Conservation (phyloP, 495 filamentous ascomycete species). For the Trichoderma gamsii region DNA sequence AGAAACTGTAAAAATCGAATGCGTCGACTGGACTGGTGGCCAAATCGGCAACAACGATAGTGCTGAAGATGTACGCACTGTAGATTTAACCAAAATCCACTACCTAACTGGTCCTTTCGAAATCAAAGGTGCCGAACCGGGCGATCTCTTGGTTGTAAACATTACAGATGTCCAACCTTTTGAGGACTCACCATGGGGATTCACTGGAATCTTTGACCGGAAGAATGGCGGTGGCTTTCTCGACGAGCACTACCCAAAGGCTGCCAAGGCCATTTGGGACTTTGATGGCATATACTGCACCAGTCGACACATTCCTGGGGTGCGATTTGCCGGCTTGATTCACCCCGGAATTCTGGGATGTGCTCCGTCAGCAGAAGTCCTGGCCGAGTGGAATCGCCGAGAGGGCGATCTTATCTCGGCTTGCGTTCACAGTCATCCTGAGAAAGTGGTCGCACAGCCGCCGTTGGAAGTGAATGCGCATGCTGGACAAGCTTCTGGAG, state of each 20-base stretch:
- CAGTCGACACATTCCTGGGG: conserved; percentile 81
- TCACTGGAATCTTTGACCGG: conserved; percentile 77
- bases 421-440: conserved; percentile 18
- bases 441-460: conserved; percentile 70
- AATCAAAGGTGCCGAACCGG: conserved; percentile 77
- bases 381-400: conserved; percentile 70
- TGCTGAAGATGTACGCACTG: conserved; percentile 80
- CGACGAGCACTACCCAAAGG: conserved; percentile 81
- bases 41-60: conserved; percentile 86
- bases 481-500: conserved; percentile 57
- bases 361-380: conserved; percentile 65
- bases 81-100: conserved; percentile 79
- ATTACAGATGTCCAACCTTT: conserved; percentile 96
- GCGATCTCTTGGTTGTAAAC: conserved; percentile 82
- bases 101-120: conserved; percentile 92
- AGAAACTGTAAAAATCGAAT: conserved; percentile 94
- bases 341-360: conserved; percentile 93
- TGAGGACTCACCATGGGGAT: conserved; percentile 84
- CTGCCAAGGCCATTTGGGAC: conserved; percentile 96
- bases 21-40: conserved; percentile 80
- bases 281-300: conserved; percentile 94
- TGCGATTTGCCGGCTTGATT: conserved; percentile 86
- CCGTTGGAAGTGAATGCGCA: conserved; percentile 67
- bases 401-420: conserved; percentile 72
- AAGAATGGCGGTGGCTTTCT: conserved; percentile 88